Evolutionary conservation across 768 basidiomycete species (phyloP), one percentile per base, ranked within the genome.

Genomic region (Suillus subalutaceus): DNA sequence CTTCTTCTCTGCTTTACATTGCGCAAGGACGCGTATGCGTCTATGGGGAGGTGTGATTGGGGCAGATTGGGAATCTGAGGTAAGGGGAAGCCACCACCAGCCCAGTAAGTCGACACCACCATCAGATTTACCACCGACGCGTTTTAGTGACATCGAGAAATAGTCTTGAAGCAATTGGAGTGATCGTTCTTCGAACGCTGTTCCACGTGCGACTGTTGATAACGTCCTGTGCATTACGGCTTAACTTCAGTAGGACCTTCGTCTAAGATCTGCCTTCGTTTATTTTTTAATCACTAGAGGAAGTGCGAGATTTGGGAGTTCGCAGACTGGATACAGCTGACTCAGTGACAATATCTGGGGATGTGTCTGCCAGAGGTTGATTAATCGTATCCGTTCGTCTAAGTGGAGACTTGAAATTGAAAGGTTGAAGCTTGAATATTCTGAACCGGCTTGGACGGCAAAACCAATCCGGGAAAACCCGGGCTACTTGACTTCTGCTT

Each of bases 1-100:
- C 77, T 88, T 90, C 80, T 88, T 90, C 72, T 96, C 93, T 0
- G 94, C 94, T 81, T 97, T 97, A 81, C 96, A 97, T 72, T 97
- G 95, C 0, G 85, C 94, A 26, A 97, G 75, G 12, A 97, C 84
- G 62, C 94, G 89, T 4, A 96, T 71, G 2, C 93, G 83, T 43
- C 84, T 79, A 30, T 87, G 80, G 5, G 56, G 43, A 16, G 73
- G 46, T 41, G 72, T 65, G 5, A 68, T 59, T 20, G 69, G 44
- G 20, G 30, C n/a, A 43, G 38, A 32, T 43, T 63, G 50, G 37
- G 64, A 61, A 55, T 58, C 8, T 13, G 68, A 61, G 43, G 3
- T 52, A 4, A 69, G 57, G 35, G 92, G 94, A 5, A 97, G 79
- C 90, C 90, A 94, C 96, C 96, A 97, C 93, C 94, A 96, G 18